Conservation (phyloP, 2,329 filamentous ascomycete species). For the Nannizziopsis barbatae region DNA sequence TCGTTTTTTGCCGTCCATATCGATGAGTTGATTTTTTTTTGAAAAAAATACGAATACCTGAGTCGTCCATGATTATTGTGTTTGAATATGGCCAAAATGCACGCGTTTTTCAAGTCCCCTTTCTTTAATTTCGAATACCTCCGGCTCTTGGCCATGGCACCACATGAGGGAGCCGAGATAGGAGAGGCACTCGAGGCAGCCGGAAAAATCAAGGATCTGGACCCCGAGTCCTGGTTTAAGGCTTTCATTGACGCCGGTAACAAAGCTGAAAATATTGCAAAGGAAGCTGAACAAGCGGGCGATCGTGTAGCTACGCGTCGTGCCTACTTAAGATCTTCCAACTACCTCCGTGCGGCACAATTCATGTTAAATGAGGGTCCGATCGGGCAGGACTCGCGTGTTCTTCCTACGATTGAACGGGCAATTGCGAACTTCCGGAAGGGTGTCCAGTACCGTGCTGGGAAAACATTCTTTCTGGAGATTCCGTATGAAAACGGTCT, state of each 20-base stretch:
- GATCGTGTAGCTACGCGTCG: conserved; percentile 25
- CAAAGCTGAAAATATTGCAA: conserved; percentile 27
- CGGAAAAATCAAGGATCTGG: conserved; percentile 28
- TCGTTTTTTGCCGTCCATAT: too few relatives aligned
- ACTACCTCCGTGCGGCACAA: conserved; percentile 31
- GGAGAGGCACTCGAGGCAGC: conserved; percentile 34
- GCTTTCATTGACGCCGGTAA: conserved; percentile 27
- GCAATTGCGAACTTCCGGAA: conserved; percentile 21
- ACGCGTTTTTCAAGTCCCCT: background rate
- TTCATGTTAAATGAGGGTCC: conserved; percentile 23
- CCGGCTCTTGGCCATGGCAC: conserved; percentile 32
- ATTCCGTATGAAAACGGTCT: conserved; percentile 31
- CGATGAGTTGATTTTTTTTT: too few relatives aligned
- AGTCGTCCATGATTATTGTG: too few relatives aligned
- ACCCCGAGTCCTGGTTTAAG: conserved; percentile 33
- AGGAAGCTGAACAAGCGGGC: conserved; percentile 24
- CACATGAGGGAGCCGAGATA: conserved; percentile 30
- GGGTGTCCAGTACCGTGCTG: conserved; percentile 23
- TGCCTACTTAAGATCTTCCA: conserved; percentile 34
- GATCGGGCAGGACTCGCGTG: conserved; percentile 19
- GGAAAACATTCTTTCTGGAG: conserved; percentile 21
- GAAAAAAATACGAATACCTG: too few relatives aligned
- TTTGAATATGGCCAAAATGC: background rate
- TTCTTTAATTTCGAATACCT: conserved; percentile 39
- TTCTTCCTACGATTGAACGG: conserved; percentile 21